These are phyloP conservation scores for Fusarium secorum DNA, from an alignment of 2,329 filamentous ascomycete genomes.

Conservation along the genomic window DNA sequence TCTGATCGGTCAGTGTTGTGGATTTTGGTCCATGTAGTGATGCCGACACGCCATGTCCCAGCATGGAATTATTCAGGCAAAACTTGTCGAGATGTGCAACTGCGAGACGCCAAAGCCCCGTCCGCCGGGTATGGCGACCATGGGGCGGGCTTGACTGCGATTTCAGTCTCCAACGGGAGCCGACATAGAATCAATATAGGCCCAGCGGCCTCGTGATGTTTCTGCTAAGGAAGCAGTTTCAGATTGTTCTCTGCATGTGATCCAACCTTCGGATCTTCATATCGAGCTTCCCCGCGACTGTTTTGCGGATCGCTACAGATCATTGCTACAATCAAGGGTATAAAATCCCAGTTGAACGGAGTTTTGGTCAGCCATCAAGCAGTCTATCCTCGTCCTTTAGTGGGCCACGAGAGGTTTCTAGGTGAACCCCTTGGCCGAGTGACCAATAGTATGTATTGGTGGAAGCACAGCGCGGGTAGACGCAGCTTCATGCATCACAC, in stretches of 20 bases:
- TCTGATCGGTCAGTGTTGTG: conserved; percentile 8
- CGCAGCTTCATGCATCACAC: conserved; percentile 26
- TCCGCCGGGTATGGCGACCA: conserved; percentile 6
- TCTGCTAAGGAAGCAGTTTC: conserved; percentile 14
- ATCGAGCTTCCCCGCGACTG: conserved; percentile 17
- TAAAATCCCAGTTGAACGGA: conserved; percentile 20
- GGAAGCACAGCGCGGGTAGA: conserved; percentile 18
- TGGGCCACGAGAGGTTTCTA: conserved; percentile 21
- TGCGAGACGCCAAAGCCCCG: conserved; percentile 1
- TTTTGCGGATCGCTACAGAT: conserved; percentile 27
- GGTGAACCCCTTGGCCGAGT: conserved; percentile 9
- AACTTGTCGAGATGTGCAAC: conserved; percentile 37
- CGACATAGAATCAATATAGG: conserved; percentile 33
- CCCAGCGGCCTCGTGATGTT: conserved; percentile 38
- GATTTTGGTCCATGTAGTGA: conserved; percentile 29
- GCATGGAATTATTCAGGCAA: conserved; percentile 32
- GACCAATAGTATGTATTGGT: conserved; percentile 31
- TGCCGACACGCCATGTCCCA: conserved; percentile 27
- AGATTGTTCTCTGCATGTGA: conserved; percentile 29
- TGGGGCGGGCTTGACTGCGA: conserved; percentile 20
- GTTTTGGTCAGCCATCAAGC: conserved; percentile 15
- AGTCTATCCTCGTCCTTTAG: conserved; percentile 9
- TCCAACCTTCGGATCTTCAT: conserved; percentile 25
- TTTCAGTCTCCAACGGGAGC: conserved; percentile 32
- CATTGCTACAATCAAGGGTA: conserved; percentile 3